These are phyloP conservation scores for Salix udensis DNA, from an alignment of 345 rosid species.

Conservation along the genomic window DNA sequence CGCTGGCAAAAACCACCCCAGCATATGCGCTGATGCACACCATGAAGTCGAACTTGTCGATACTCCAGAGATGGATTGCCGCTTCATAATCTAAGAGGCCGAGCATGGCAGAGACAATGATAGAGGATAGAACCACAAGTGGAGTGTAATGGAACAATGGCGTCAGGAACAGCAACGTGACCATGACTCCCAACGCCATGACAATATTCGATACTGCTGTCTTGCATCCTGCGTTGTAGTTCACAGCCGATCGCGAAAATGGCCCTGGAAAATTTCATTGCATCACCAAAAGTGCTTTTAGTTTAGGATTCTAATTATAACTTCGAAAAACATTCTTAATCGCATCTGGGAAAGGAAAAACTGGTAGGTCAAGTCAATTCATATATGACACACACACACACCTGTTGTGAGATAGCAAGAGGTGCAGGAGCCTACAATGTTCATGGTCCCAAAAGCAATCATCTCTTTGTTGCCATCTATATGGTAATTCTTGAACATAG, in stretches of 20 bases:
- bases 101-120: slow-evolving; percentile 78
- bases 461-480: slow-evolving; percentile 96
- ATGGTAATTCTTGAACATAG: slow-evolving; percentile 84
- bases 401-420: slow-evolving; percentile 91
- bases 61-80: slow-evolving; percentile 72
- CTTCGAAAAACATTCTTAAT: background rate
- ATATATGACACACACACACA: slow-evolving; percentile 1
- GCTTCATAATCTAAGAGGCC: slow-evolving; percentile 88
- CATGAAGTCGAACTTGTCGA: slow-evolving; percentile 82
- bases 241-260: slow-evolving; percentile 90
- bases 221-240: slow-evolving; percentile 89
- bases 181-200: slow-evolving; percentile 84
- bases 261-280: slow-evolving; percentile 51
- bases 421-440: slow-evolving; percentile 84
- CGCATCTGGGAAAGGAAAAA: background rate
- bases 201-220: slow-evolving; percentile 86
- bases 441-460: slow-evolving; percentile 94
- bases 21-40: slow-evolving; percentile 74
- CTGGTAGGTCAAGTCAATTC: background rate
- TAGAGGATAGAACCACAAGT: slow-evolving; percentile 81
- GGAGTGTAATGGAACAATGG: slow-evolving; percentile 92
- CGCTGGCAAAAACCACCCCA: slow-evolving; percentile 82
- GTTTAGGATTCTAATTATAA: background rate
- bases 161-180: slow-evolving; percentile 71
- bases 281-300: background rate